These are phyloP conservation scores for Blastocystis hominis DNA, from an alignment of 352 stramenopile genomes.

Conservation along the genomic window DNA sequence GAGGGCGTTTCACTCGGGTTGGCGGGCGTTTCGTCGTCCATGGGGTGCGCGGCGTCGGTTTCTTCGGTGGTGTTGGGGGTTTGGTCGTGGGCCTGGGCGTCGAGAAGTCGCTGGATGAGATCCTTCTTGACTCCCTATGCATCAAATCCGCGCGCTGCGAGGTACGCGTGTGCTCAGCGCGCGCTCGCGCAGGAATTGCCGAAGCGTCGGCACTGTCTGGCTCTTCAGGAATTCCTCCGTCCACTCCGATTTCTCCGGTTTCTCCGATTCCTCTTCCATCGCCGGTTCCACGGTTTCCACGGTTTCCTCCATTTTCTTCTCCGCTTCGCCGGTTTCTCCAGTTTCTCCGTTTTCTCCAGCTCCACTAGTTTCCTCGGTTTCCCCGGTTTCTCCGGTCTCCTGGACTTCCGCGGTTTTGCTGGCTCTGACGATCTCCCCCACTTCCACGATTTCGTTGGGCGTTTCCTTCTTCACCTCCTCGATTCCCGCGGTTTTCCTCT, in stretches of 20 bases:
- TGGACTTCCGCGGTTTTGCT: background rate
- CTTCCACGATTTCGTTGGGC: background rate
- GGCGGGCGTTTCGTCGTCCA: background rate
- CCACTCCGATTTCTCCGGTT: background rate
- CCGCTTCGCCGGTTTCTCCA: background rate
- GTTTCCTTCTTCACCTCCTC: background rate
- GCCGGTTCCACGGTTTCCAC: background rate
- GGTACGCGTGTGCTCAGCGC: background rate
- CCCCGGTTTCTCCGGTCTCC: too few species aligned
- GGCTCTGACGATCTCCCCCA: background rate
- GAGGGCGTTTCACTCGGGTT: background rate
- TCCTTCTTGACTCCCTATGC: constrained; percentile 51
- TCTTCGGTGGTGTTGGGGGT: background rate
- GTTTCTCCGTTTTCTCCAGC: background rate
- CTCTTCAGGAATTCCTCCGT: background rate
- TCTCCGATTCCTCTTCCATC: background rate
- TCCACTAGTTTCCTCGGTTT: background rate
- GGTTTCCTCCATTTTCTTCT: background rate
- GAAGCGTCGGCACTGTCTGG: background rate
- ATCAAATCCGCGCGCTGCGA: background rate
- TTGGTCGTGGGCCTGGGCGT: background rate
- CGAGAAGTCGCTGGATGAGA: background rate
- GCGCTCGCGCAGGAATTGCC: background rate
- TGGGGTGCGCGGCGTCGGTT: background rate
- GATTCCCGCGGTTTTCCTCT: too few species aligned